Evolutionary conservation across 2,329 filamentous ascomycete genomes (phyloP).

Genomic region (Laburnicola sp.): DNA sequence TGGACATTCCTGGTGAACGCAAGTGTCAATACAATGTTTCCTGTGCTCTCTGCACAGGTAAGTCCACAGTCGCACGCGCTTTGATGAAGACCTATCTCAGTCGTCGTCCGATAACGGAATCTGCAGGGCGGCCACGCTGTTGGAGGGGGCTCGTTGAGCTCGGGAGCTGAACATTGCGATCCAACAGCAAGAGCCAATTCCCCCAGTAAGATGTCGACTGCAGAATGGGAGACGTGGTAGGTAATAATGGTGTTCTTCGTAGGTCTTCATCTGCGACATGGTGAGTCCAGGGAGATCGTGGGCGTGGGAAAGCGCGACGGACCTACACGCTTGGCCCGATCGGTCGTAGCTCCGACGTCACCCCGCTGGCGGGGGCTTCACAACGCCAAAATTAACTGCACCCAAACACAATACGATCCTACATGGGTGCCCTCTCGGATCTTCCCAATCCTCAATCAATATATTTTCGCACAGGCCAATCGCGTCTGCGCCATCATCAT

Average conservation of each 20-base stretch:
- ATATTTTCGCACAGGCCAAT: constrained; percentile 14
- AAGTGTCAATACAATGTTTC: no score
- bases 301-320: neutral
- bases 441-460: constrained; percentile 20
- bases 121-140: neutral
- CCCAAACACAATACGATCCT: neutral
- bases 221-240: no score
- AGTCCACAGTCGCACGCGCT: no score
- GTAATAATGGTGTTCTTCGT: no score
- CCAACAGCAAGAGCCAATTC: neutral
- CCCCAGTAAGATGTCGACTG: neutral
- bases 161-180: neutral
- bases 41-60: no score
- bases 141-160: neutral
- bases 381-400: constrained; percentile 21
- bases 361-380: constrained; percentile 11
- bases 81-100: no score
- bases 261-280: no score
- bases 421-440: constrained; percentile 19
- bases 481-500: constrained; percentile 38
- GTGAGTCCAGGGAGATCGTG: no score
- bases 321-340: neutral
- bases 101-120: neutral
- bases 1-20: no score
- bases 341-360: constrained; percentile 15